Evolutionary conservation across 2,329 filamentous ascomycete species (phyloP).

Genomic region (Aspergillus calidoustus): DNA sequence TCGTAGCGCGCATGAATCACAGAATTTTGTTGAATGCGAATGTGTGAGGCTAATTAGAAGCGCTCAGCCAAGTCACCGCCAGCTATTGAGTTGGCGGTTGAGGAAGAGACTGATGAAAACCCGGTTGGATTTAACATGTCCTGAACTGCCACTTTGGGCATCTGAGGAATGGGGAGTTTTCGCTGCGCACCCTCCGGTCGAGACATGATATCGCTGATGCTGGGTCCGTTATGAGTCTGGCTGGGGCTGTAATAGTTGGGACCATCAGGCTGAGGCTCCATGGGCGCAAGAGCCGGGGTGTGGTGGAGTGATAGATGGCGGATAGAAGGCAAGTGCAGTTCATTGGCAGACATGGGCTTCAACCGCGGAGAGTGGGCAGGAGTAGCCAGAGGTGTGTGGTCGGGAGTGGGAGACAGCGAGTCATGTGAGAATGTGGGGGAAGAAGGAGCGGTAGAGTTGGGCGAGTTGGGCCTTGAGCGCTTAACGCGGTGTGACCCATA

Average conservation of each 20-base stretch:
- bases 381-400: slow-evolving; percentile 97
- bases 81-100: slow-evolving; percentile 75
- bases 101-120: slow-evolving; percentile 75
- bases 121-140: slow-evolving; percentile 76
- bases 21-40: slow-evolving; percentile 20
- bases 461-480: slow-evolving; percentile 89
- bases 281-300: slow-evolving; percentile 69
- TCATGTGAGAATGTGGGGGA: slow-evolving; percentile 97
- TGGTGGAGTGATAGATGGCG: slow-evolving; percentile 72
- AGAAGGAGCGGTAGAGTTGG: slow-evolving; percentile 92
- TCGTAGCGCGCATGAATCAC: slow-evolving; percentile 42
- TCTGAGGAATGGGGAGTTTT: slow-evolving; percentile 87
- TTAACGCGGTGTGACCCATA: slow-evolving; percentile 74
- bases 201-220: slow-evolving; percentile 91
- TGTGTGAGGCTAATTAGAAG: slow-evolving; percentile 34
- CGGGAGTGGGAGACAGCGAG: slow-evolving; percentile 90
- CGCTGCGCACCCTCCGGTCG: slow-evolving; percentile 83
- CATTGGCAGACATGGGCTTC: slow-evolving; percentile 71
- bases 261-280: slow-evolving; percentile 68
- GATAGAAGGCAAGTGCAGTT: slow-evolving; percentile 84
- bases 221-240: slow-evolving; percentile 68
- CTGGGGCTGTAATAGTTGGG: slow-evolving; percentile 63
- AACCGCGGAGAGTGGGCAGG: slow-evolving; percentile 93
- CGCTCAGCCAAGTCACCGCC: slow-evolving; percentile 71
- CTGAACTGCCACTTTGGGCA: slow-evolving; percentile 84